Conservation (phyloP, 345 rosid genomes). For the Viola odorata region DNA sequence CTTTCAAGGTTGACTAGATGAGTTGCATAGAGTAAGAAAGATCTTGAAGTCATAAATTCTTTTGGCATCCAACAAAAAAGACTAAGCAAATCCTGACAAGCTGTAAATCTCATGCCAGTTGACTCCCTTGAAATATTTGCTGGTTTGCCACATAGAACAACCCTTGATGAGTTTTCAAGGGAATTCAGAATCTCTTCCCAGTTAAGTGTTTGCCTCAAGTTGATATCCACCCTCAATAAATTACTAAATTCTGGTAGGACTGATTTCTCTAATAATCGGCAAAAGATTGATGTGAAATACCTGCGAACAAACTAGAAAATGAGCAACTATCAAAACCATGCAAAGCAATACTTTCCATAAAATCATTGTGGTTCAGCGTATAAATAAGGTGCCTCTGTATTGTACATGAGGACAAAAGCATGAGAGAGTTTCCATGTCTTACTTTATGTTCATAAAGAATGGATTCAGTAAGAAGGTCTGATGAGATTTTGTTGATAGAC, state of each 20-base stretch:
- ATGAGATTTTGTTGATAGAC: conserved; percentile 45
- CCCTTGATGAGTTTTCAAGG: conserved; percentile 36
- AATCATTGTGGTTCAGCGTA: neutral
- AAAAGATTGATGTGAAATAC: conserved; percentile 60
- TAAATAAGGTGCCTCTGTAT: neutral
- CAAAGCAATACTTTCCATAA: neutral
- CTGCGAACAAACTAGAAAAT: conserved; percentile 81
- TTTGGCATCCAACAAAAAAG: conserved; percentile 75
- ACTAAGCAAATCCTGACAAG: conserved; percentile 56
- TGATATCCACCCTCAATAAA: conserved; percentile 26
- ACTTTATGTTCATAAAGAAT: conserved; percentile 67
- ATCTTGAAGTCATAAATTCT: conserved; percentile 50
- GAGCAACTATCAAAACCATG: conserved; percentile 17
- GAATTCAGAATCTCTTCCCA: conserved; percentile 55
- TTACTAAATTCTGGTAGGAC: conserved; percentile 27
- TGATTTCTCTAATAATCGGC: conserved; percentile 45
- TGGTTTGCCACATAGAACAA: conserved; percentile 10
- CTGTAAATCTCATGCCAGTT: conserved; percentile 30
- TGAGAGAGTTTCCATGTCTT: conserved; percentile 8
- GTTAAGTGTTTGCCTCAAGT: conserved; percentile 40
- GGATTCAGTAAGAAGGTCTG: conserved; percentile 56
- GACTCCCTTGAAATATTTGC: conserved; percentile 10
- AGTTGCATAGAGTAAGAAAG: conserved; percentile 47
- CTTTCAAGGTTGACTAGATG: conserved; percentile 65
- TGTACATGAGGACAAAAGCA: neutral